Base-by-base conservation (phyloP, 2,329 filamentous ascomycete species). In the Penicillium verrucosum region DNA sequence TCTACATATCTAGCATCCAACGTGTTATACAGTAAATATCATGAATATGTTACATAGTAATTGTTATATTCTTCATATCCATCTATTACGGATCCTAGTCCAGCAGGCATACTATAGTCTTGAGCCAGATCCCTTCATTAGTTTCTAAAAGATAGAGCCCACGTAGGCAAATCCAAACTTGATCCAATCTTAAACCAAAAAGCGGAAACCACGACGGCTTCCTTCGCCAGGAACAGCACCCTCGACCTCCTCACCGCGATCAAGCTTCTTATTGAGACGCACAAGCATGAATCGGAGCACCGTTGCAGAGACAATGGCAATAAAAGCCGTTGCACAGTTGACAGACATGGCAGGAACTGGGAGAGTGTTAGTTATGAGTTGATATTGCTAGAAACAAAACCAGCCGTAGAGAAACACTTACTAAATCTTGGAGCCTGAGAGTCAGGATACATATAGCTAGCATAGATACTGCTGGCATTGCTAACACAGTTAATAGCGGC, bases 401-500 rank as follows among this genome's bases (percentile, higher is more conserved):
- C 68, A 71, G 10, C 77, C 77, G 18, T 60, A 57, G 8, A 61
- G 76, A 36, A 65, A 71, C 5, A 65, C 68, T 25, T 69, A 75
- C 70, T 59, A 57, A 77, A 78, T 27, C 73, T 65, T 9, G 76
- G 76, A 6, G 65, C 70, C 41, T 73, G 71, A 23, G 62, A 67
- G 58, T 82, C 76, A 16, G 82, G 82, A 64, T 89, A 90, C 80
- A 89, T 82, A 65, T 88, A 89, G 54, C 78, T 81, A 0, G 85
- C 85, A 66, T 88, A 92, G 61, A 92, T 92, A 46, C 81, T 85
- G 41, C 83, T 84, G 11, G 81, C 79, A 69, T 92, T 91, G 18
- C 82, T 84, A 10, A 90, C 79, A 2, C 86, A 86, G 68, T 93
- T 93, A 73, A 92, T 90, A 59, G 88, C 85, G 1, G 89, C 89